Conservation (phyloP, 345 rosid genomes). For the Eucalyptus pauciflora region DNA sequence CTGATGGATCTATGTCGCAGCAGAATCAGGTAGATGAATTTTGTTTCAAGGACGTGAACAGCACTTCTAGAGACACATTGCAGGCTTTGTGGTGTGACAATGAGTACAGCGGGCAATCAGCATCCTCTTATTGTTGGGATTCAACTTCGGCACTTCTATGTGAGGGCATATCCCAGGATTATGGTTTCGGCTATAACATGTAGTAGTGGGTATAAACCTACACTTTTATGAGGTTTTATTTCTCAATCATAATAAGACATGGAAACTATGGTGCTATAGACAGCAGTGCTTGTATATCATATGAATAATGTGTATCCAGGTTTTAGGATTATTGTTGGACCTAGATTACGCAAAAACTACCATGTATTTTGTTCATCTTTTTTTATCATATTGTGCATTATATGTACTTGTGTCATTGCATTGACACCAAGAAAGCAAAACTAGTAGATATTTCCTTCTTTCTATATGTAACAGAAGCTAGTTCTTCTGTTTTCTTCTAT, state of each 20-base stretch:
- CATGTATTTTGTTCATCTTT: background rate
- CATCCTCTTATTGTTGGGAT: background rate
- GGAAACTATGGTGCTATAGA: background rate
- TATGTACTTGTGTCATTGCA: background rate
- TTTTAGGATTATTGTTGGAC: background rate
- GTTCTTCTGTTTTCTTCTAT: background rate
- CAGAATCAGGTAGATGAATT: constrained; percentile 20
- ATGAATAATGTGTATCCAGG: background rate
- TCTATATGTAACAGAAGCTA: background rate
- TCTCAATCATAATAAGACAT: background rate
- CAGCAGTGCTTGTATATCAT: background rate
- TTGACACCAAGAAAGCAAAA: background rate
- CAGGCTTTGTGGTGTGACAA: background rate
- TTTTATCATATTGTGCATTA: background rate
- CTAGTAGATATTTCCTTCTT: background rate
- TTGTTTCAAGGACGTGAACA: constrained; percentile 19
- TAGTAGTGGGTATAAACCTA: background rate
- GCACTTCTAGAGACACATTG: background rate
- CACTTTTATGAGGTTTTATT: background rate
- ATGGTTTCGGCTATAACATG: background rate
- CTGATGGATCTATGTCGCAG: constrained; percentile 4
- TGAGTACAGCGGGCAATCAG: background rate
- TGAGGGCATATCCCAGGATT: background rate
- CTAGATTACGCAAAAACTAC: background rate
- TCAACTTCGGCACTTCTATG: background rate